Evolutionary conservation across 1,284 basidiomycete genomes (phyloP).

Genomic region (Tilletiaria anomala): DNA sequence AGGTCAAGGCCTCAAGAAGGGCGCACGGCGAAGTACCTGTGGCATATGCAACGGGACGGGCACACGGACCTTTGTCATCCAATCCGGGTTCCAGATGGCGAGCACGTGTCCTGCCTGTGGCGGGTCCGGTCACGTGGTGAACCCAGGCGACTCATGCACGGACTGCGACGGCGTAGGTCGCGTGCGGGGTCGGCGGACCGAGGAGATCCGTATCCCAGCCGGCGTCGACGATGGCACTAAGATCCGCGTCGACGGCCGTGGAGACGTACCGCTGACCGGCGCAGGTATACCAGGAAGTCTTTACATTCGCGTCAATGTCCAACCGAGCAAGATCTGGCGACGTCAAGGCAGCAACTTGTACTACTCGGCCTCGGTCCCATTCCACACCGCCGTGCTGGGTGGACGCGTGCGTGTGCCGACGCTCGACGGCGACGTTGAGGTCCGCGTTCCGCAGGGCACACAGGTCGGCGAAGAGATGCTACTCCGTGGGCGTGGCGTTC

Average conservation of each 20-base stretch:
- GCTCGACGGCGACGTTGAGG: constrained; percentile 86
- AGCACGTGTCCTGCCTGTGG: constrained; percentile 73
- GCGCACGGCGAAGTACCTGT: constrained; percentile 71
- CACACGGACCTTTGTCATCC: constrained; percentile 74
- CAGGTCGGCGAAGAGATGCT: constrained; percentile 96
- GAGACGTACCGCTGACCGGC: constrained; percentile 63
- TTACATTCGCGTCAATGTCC: constrained; percentile 71
- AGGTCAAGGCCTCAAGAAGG: constrained; percentile 72
- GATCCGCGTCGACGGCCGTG: constrained; percentile 65
- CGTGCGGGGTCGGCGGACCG: constrained; percentile 61
- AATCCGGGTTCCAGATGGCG: constrained; percentile 88
- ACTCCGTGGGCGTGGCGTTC: constrained; percentile 72
- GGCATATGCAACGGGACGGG: constrained; percentile 71
- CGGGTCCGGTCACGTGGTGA: constrained; percentile 69
- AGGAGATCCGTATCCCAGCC: constrained; percentile 62
- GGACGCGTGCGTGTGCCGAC: constrained; percentile 86
- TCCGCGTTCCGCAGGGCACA: constrained; percentile 80
- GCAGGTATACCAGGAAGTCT: constrained; percentile 63
- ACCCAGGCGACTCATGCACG: constrained; percentile 62
- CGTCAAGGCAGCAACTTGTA: constrained; percentile 86
- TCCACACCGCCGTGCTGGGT: constrained; percentile 80
- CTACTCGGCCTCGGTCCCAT: constrained; percentile 76
- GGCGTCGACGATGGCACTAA: constrained; percentile 96
- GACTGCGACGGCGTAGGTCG: constrained; percentile 76
- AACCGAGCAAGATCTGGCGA: constrained; percentile 67